Conservation (phyloP, 345 rosid genomes). For the Linum usitatissimum region DNA sequence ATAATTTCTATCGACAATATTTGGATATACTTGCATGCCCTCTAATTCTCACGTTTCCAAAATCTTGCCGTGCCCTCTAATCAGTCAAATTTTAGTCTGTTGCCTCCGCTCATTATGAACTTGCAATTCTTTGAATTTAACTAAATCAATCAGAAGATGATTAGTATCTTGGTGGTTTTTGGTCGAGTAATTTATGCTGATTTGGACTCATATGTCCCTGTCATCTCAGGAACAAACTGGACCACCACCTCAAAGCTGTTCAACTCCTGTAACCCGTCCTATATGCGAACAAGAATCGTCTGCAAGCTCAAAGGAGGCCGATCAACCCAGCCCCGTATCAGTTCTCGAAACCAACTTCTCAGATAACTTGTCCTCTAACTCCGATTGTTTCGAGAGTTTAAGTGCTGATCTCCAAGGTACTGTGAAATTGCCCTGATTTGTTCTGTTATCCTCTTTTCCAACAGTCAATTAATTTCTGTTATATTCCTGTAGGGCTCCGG, state of each 20-base stretch:
- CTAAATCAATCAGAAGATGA: no score
- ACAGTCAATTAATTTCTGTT: neutral
- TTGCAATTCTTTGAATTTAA: no score
- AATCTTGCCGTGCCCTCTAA: neutral
- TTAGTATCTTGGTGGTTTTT: no score
- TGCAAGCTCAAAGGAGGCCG: constrained; percentile 59
- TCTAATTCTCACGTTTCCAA: neutral
- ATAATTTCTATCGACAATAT: neutral
- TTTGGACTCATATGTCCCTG: constrained; percentile 6
- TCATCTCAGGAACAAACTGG: constrained; percentile 41
- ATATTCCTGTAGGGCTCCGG: constrained; percentile 55
- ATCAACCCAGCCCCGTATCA: constrained; percentile 95
- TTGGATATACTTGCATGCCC: neutral
- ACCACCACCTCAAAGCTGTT: constrained; percentile 25
- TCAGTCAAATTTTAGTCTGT: neutral
- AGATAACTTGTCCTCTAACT: constrained; percentile 63
- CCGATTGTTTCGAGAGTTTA: constrained; percentile 90
- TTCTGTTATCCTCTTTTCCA: neutral
- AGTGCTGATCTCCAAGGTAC: constrained; percentile 92
- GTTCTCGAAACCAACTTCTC: constrained; percentile 75
- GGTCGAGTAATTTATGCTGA: neutral
- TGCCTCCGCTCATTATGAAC: no score
- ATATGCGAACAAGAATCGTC: constrained; percentile 38
- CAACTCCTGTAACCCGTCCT: constrained; percentile 25
- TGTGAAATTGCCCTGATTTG: neutral